Percentiles rank a stretch among this genome's conserved stretches.
phyloP scores from a whole-genome alignment of 2,329 filamentous ascomycete species.

The Mycosphaerella sp. region DNA sequence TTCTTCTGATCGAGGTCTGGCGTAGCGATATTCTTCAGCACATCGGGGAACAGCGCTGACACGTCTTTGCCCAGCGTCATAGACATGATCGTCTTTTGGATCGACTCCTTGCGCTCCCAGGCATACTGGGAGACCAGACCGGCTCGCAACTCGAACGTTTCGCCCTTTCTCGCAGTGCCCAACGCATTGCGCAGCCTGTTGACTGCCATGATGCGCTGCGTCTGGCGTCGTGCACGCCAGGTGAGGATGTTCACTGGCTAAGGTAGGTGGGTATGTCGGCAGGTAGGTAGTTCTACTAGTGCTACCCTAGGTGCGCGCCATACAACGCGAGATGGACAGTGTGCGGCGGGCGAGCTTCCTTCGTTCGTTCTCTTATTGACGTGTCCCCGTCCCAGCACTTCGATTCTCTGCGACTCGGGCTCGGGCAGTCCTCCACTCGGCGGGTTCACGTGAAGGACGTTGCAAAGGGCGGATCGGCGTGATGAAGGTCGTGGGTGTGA shows the following conservation, averaged over 20 bases:
- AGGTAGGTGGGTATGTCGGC: no score
- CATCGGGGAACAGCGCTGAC: conserved; percentile 92
- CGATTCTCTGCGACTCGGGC: no score
- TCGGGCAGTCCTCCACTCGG: no score
- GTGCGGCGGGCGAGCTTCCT: not conserved
- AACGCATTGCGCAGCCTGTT: conserved; percentile 95
- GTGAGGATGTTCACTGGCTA: not conserved
- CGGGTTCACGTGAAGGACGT: no score
- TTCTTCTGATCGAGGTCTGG: conserved; percentile 97
- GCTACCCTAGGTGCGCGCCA: conserved; percentile 1
- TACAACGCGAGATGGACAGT: conserved; percentile 14
- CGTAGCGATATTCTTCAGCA: conserved; percentile 98
- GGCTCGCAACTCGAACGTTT: conserved; percentile 94
- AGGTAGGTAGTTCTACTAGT: no score
- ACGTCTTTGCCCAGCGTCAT: conserved; percentile 99
- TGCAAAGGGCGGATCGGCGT: no score
- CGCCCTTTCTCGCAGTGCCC: conserved; percentile 86
- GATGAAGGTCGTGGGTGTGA: no score
- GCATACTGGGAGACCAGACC: conserved; percentile 98
- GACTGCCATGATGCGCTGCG: conserved; percentile 65
- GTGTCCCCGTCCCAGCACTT: not conserved
- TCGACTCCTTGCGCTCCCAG: conserved; percentile 96
- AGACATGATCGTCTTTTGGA: conserved; percentile 99
- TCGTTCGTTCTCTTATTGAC: not conserved
- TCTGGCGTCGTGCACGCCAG: conserved; percentile 1